Conservation (phyloP, 192 early-diverging fungal genomes). For the Podila clonocystis region DNA sequence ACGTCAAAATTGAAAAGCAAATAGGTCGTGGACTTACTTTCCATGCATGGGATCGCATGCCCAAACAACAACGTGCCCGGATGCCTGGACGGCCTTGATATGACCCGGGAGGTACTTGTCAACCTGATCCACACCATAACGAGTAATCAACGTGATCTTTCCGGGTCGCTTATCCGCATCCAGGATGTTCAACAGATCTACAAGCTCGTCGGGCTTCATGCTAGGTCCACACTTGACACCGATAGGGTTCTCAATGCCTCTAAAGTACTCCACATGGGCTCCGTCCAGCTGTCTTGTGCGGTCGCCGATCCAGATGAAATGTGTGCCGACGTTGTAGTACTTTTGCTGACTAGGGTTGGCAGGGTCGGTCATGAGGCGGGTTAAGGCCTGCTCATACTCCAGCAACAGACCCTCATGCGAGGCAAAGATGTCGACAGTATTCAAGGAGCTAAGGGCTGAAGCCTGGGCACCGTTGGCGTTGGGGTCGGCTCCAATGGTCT, state of each 20-base stretch:
- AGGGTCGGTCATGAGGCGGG: conserved; percentile 64
- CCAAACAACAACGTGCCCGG: conserved; percentile 92
- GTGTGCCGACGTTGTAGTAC: conserved; percentile 92
- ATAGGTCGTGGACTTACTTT: conserved; percentile 61
- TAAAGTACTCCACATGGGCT: conserved; percentile 96
- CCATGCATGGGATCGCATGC: conserved; percentile 98
- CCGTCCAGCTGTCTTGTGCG: conserved; percentile 93
- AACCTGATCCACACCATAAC: conserved; percentile 90
- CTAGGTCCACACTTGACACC: conserved; percentile 95
- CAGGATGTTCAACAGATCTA: conserved; percentile 81
- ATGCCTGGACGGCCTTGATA: conserved; percentile 84
- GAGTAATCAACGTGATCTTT: conserved; percentile 93
- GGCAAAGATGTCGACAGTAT: conserved; percentile 87
- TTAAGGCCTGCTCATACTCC: conserved; percentile 90
- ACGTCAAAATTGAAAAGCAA: background rate
- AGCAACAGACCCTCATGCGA: conserved; percentile 97
- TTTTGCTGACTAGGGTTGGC: conserved; percentile 54
- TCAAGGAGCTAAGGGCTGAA: conserved; percentile 53
- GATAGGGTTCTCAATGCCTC: conserved; percentile 93
- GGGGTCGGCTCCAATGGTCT: conserved; percentile 85
- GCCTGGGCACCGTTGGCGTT: conserved; percentile 29
- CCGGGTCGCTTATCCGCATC: conserved; percentile 86
- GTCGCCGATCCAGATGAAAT: conserved; percentile 99
- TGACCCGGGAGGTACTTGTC: conserved; percentile 82
- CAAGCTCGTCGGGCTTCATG: conserved; percentile 87